Conservation (phyloP, 2,329 filamentous ascomycete genomes). For the Colletotrichum zoysiae region DNA sequence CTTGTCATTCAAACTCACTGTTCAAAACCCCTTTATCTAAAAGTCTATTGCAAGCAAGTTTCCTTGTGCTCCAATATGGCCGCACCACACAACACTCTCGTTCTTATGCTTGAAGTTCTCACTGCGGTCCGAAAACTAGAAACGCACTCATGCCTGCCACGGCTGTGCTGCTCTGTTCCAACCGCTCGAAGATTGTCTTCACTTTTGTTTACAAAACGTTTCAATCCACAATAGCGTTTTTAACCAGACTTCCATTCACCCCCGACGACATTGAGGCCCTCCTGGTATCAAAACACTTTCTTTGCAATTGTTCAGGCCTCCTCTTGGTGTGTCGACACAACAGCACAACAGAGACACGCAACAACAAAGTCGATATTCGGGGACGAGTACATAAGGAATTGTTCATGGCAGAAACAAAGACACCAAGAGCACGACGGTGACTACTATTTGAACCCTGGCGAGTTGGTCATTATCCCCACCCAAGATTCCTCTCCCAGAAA, state of each 20-base stretch:
- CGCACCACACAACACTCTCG: neutral
- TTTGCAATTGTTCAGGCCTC: neutral
- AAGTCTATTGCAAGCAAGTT: neutral
- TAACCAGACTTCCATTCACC: neutral
- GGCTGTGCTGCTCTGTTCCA: neutral
- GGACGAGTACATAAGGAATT: conserved; percentile 16
- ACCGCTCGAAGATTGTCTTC: fast-evolving
- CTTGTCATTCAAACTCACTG: neutral
- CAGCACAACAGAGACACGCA: neutral
- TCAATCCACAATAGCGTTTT: neutral
- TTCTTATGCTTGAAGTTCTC: neutral
- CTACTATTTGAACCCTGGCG: neutral
- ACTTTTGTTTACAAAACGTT: neutral
- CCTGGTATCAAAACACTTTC: neutral
- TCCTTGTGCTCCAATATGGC: neutral
- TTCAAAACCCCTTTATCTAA: neutral
- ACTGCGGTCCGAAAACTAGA: neutral
- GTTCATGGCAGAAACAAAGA: neutral
- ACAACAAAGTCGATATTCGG: too few species aligned
- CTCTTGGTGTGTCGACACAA: neutral
- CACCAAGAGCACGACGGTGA: neutral
- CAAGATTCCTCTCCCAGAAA: neutral
- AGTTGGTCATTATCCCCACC: neutral
- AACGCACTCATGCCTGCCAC: neutral
- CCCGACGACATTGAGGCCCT: neutral